Evolutionary conservation across 139 green algal genomes (phyloP).

Genomic region (Chlorella sp.): DNA sequence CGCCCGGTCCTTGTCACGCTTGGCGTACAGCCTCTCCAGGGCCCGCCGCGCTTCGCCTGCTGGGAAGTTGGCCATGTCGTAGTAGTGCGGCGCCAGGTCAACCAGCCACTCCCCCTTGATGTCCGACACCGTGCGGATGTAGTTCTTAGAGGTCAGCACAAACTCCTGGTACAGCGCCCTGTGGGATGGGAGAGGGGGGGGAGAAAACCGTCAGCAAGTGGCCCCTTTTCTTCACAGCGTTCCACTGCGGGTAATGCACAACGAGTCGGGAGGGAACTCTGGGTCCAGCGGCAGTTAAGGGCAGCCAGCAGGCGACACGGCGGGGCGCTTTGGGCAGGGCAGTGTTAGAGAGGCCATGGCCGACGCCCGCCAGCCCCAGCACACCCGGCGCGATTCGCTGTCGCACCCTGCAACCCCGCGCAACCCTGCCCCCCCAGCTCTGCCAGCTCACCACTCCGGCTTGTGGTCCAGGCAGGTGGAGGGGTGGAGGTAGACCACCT

Average conservation of each 20-base stretch:
- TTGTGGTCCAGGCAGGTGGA: conserved; percentile 95
- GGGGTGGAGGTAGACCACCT: conserved; percentile 96
- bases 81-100: conserved; percentile 97
- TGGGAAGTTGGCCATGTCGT: conserved; percentile 97
- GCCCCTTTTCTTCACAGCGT: too few species aligned
- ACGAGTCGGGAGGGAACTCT: too few species aligned
- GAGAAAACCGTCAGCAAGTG: background rate
- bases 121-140: conserved; percentile 94
- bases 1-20: conserved; percentile 52
- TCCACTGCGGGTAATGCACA: too few species aligned
- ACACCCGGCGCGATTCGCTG: too few species aligned
- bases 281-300: too few species aligned
- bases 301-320: too few species aligned
- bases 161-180: conserved; percentile 99
- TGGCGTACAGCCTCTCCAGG: conserved; percentile 87
- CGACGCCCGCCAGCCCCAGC: too few species aligned
- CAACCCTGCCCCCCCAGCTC: background rate
- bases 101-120: conserved; percentile 97
- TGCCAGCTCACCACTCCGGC: conserved; percentile 95
- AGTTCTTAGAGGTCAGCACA: conserved; percentile 97
- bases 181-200: background rate
- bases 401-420: background rate
- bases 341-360: too few species aligned
- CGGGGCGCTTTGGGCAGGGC: background rate
- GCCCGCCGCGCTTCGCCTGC: conserved; percentile 80